Conservation (phyloP, 129 eudicot species). For the Helianthus tuberosus region DNA sequence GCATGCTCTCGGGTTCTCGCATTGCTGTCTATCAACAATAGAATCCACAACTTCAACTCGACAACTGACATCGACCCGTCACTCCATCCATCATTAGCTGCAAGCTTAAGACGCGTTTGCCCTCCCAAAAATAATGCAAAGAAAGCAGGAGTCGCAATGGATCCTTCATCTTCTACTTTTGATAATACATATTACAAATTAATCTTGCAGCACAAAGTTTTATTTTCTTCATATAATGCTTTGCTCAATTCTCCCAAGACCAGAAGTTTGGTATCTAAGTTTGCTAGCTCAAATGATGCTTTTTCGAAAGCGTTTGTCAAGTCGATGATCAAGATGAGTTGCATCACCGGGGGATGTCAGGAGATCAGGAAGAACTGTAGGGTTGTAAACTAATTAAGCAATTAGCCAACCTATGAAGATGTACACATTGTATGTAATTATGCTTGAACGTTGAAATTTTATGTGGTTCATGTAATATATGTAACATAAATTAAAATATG, state of each 20-base stretch:
- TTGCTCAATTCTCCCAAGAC: constrained; percentile 54
- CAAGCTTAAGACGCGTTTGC: constrained; percentile 54
- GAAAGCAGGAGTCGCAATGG: constrained; percentile 66
- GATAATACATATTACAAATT: constrained; percentile 70
- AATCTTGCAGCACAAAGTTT: constrained; percentile 61
- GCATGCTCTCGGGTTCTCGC: constrained; percentile 38
- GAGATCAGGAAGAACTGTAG: constrained; percentile 71
- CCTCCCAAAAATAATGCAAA: constrained; percentile 55
- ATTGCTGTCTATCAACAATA: constrained; percentile 36
- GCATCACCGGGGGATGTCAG: constrained; percentile 62
- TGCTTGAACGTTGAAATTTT: not conserved
- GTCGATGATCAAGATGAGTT: constrained; percentile 97
- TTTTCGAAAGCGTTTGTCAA: constrained; percentile 65
- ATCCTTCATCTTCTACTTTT: constrained; percentile 56
- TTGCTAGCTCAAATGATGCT: constrained; percentile 60
- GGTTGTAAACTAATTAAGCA: constrained; percentile 54
- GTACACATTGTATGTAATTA: constrained; percentile 5
- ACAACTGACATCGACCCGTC: constrained; percentile 54
- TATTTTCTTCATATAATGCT: constrained; percentile 83
- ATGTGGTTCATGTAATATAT: not conserved
- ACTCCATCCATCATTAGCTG: constrained; percentile 62
- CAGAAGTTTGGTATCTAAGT: constrained; percentile 58
- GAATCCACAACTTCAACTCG: constrained; percentile 21
- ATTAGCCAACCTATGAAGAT: not conserved
- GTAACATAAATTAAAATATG: not conserved